These are phyloP conservation scores for Ganoderma resinaceum DNA, from an alignment of 1,284 basidiomycete genomes.

Conservation along the genomic window DNA sequence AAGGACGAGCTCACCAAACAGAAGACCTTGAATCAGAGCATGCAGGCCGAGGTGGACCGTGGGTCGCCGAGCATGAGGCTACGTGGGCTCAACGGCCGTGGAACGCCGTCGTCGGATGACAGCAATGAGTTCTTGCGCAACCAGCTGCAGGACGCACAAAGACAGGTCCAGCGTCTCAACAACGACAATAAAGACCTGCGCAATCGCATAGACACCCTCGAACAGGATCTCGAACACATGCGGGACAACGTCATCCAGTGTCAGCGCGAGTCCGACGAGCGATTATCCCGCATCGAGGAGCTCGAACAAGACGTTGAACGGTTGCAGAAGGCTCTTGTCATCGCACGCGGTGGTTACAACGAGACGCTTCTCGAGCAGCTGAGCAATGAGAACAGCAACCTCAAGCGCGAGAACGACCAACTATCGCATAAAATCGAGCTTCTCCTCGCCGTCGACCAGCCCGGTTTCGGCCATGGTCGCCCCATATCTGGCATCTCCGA, in stretches of 20 bases:
- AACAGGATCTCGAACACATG: slow-evolving; percentile 75
- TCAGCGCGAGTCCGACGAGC: slow-evolving; percentile 81
- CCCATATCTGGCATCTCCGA: slow-evolving; percentile 70
- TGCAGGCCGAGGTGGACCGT: slow-evolving; percentile 86
- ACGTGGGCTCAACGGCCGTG: slow-evolving; percentile 77
- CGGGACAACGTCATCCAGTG: slow-evolving; percentile 77
- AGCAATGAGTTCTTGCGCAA: slow-evolving; percentile 68
- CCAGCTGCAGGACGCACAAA: slow-evolving; percentile 75
- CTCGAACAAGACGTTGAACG: slow-evolving; percentile 84
- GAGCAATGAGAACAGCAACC: slow-evolving; percentile 75
- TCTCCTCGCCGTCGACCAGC: slow-evolving; percentile 84
- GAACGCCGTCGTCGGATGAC: slow-evolving; percentile 79
- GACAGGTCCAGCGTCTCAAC: slow-evolving; percentile 73
- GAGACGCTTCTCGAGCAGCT: slow-evolving; percentile 79
- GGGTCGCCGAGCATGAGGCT: slow-evolving; percentile 64
- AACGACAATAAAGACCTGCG: slow-evolving; percentile 81
- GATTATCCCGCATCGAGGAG: slow-evolving; percentile 76
- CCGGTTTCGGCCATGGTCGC: slow-evolving; percentile 65
- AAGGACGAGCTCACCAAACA: slow-evolving; percentile 93
- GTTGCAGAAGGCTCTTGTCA: slow-evolving; percentile 75
- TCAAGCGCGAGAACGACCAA: slow-evolving; percentile 85
- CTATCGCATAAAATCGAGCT: slow-evolving; percentile 87
- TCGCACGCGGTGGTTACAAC: slow-evolving; percentile 77
- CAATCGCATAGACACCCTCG: slow-evolving; percentile 74
- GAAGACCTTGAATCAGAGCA: slow-evolving; percentile 78